Percentiles rank a stretch among this genome's conserved stretches.
phyloP scores from a whole-genome alignment of 805 yeast genomes.

The Peterozyma xylosa region DNA sequence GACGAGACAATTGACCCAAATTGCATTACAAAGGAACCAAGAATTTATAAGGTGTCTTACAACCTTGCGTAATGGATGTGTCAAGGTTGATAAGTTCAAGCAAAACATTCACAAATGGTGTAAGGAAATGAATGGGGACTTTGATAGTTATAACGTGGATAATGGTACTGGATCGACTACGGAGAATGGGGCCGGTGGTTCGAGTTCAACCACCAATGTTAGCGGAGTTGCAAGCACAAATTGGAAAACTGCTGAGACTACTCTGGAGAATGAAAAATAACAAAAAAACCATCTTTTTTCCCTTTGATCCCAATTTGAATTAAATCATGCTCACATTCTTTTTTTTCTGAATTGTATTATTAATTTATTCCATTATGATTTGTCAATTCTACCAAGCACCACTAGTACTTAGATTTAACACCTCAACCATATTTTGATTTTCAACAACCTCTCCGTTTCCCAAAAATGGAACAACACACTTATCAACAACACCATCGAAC shows the following conservation, averaged over 20 bases:
- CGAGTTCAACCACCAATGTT: no score
- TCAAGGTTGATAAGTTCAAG: slow-evolving; percentile 71
- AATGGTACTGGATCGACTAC: no score
- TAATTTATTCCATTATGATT: no score
- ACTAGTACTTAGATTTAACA: slow-evolving; percentile 21
- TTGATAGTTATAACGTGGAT: slow-evolving; percentile 7
- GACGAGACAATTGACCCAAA: slow-evolving; percentile 67
- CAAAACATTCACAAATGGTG: slow-evolving; percentile 76
- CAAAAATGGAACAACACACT: slow-evolving; percentile 44
- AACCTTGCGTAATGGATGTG: slow-evolving; percentile 66
- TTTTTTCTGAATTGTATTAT: no score
- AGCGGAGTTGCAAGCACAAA: no score
- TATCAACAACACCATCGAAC: slow-evolving; percentile 47
- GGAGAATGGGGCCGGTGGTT: no score
- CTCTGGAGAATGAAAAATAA: no score
- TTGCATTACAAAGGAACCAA: slow-evolving; percentile 72
- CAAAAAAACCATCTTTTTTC: no score
- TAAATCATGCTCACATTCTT: not conserved
- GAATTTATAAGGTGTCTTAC: slow-evolving; percentile 79
- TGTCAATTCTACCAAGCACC: slow-evolving; percentile 1
- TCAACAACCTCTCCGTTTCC: slow-evolving; percentile 9
- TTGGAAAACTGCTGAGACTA: no score
- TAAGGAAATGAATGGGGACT: slow-evolving; percentile 68
- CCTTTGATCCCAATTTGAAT: not conserved
- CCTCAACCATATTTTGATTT: slow-evolving; percentile 26